A percentile compares a stretch with the other conserved stretches of the same genome.
Conservation (phyloP, 306 rosid genomes). For the Psophocarpus tetragonolobus region DNA sequence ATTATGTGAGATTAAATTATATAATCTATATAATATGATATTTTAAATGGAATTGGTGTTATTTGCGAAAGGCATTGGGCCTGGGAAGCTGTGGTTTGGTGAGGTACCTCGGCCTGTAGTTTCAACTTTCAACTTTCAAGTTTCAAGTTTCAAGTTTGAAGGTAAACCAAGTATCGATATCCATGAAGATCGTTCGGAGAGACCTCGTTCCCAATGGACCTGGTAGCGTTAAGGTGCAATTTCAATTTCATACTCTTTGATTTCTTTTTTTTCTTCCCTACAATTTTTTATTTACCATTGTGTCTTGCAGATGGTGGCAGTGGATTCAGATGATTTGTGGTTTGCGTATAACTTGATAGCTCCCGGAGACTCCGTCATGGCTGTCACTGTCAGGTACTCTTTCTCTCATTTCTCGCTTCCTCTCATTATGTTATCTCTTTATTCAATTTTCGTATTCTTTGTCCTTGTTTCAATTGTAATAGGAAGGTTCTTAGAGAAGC, state of each 20-base stretch:
- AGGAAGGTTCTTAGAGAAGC: slow-evolving; percentile 89
- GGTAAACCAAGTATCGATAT: background rate
- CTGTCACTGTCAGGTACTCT: slow-evolving; percentile 79
- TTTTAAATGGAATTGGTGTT: too few species aligned
- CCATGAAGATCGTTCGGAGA: slow-evolving; percentile 79
- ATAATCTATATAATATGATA: too few species aligned
- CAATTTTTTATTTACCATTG: background rate
- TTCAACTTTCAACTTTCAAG: too few species aligned
- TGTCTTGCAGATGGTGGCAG: slow-evolving; percentile 73
- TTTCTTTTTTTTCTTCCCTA: background rate
- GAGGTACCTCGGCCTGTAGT: too few species aligned
- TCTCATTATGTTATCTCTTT: background rate
- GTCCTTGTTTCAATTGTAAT: slow-evolving; percentile 7
- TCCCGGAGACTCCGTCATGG: slow-evolving; percentile 85
- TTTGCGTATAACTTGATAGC: slow-evolving; percentile 82
- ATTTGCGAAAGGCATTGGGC: too few species aligned
- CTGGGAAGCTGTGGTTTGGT: too few species aligned
- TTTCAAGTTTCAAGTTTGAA: too few species aligned
- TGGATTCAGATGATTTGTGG: slow-evolving; percentile 95
- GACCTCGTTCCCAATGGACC: slow-evolving; percentile 71
- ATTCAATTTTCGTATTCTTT: background rate
- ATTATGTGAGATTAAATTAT: too few species aligned
- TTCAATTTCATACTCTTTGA: background rate
- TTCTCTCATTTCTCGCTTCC: background rate
- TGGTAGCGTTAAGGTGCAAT: slow-evolving; percentile 86